Percentiles rank a stretch among this genome's conserved stretches.
Conservation (phyloP, 805 yeast species). For the Cyberlindnera veronae region DNA sequence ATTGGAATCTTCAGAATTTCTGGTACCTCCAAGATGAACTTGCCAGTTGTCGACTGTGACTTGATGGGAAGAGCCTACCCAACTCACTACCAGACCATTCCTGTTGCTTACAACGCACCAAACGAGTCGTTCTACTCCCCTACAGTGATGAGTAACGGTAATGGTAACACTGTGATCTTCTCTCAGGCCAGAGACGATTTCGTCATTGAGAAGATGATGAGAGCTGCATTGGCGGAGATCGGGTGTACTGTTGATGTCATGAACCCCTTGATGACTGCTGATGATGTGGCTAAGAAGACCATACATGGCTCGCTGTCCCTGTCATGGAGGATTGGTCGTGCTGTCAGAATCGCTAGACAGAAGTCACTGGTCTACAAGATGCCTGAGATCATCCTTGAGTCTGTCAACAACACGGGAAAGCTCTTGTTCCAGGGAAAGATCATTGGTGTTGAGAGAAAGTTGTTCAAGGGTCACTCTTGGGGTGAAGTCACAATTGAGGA, state of each 20-base stretch:
- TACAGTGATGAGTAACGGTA: slow-evolving; percentile 36
- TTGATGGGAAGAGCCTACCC: slow-evolving; percentile 50
- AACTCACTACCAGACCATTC: slow-evolving; percentile 37
- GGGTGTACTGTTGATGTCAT: slow-evolving; percentile 37
- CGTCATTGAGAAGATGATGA: slow-evolving; percentile 35
- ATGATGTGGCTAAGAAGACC: slow-evolving; percentile 29
- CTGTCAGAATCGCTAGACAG: slow-evolving; percentile 36
- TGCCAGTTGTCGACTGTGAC: slow-evolving; percentile 39
- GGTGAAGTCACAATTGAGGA: slow-evolving; percentile 41
- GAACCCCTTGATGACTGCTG: slow-evolving; percentile 31
- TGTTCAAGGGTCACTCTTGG: slow-evolving; percentile 41
- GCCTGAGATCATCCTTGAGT: slow-evolving; percentile 35
- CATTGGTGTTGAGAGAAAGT: slow-evolving; percentile 38
- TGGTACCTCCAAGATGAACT: slow-evolving; percentile 19
- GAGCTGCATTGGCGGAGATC: slow-evolving; percentile 41
- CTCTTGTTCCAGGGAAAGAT: slow-evolving; percentile 40
- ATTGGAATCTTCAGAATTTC: slow-evolving; percentile 28
- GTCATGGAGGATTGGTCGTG: slow-evolving; percentile 47
- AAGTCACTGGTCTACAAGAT: slow-evolving; percentile 34
- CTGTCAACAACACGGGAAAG: slow-evolving; percentile 36
- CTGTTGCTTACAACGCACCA: slow-evolving; percentile 22
- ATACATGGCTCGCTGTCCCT: slow-evolving; percentile 33
- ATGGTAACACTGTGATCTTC: slow-evolving; percentile 37
- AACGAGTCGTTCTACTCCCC: slow-evolving; percentile 25
- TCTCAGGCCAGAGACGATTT: slow-evolving; percentile 32